These are phyloP conservation scores for Aquilaria yunnanensis DNA, from an alignment of 345 rosid species.

Conservation along the genomic window DNA sequence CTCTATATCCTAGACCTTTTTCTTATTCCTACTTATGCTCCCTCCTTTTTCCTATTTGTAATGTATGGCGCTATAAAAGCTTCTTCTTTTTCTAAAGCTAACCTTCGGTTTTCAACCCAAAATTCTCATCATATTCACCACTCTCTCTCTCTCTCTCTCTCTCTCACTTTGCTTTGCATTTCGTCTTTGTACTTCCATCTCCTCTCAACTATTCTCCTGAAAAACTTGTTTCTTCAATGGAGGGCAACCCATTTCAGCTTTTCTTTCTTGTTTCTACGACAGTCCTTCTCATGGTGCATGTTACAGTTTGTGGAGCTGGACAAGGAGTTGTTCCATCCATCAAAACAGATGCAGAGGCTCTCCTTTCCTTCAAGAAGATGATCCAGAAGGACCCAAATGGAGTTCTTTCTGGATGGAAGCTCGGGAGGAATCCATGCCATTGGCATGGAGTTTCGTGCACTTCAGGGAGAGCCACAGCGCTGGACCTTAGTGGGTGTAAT, in stretches of 20 bases:
- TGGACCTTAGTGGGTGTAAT: slow-evolving; percentile 52
- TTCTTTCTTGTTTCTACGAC: slow-evolving; percentile 23
- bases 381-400: slow-evolving; percentile 59
- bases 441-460: slow-evolving; percentile 81
- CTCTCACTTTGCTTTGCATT: slow-evolving; percentile 16
- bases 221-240: slow-evolving; percentile 41
- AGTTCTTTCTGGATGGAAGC: slow-evolving; percentile 56
- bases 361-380: slow-evolving; percentile 65
- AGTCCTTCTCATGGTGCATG: slow-evolving; percentile 20
- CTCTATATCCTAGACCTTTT: slow-evolving; percentile 14
- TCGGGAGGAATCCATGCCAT: slow-evolving; percentile 44
- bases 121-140: slow-evolving; percentile 44
- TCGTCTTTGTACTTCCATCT: slow-evolving; percentile 16
- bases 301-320: slow-evolving; percentile 22
- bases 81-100: slow-evolving; percentile 35
- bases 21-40: slow-evolving; percentile 40
- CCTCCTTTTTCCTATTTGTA: slow-evolving; percentile 19
- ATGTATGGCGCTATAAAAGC: slow-evolving; percentile 12
- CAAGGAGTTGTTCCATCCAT: slow-evolving; percentile 32
- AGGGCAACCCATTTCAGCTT: slow-evolving; percentile 29
- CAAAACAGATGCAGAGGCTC: slow-evolving; percentile 64
- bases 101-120: slow-evolving; percentile 23
- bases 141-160: too few species aligned
- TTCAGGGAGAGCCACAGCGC: slow-evolving; percentile 52
- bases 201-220: slow-evolving; percentile 10